Evolutionary conservation across 176 grass and related monocot species (phyloP).

Genomic region (Poa pratensis): DNA sequence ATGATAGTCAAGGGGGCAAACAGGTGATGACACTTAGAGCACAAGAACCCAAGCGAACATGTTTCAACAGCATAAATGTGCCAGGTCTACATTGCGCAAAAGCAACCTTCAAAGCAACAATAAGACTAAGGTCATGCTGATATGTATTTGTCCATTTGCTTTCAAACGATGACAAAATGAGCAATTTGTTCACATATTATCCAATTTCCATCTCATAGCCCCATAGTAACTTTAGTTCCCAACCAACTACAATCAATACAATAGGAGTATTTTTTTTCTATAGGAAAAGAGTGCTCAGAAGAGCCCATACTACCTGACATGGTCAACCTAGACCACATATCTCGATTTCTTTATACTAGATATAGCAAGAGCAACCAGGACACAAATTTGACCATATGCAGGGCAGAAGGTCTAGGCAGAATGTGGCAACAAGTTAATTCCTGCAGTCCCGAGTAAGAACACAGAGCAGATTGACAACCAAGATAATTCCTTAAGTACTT

Average conservation of each 20-base stretch:
- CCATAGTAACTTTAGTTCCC: not conserved
- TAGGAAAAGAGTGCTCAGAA: not conserved
- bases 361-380: constrained; percentile 22
- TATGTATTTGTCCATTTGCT: constrained; percentile 17
- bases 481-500: not conserved
- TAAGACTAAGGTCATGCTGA: not conserved
- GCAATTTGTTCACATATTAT: constrained; percentile 8
- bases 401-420: not conserved
- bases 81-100: not conserved
- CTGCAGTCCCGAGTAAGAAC: not conserved
- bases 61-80: not conserved
- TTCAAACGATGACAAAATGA: constrained; percentile 7
- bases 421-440: constrained; percentile 12
- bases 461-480: constrained; percentile 3
- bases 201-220: not conserved
- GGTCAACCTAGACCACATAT: not conserved
- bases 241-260: constrained; percentile 28
- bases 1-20: not conserved
- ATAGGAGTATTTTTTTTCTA: not conserved
- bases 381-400: constrained; percentile 22
- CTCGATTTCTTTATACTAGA: constrained; percentile 7
- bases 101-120: constrained; percentile 30
- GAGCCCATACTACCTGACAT: constrained; percentile 10
- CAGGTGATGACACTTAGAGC: not conserved
- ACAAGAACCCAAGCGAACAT: not conserved